Evolutionary conservation across 805 yeast genomes (phyloP).

Genomic region (Saturnispora bothae): DNA sequence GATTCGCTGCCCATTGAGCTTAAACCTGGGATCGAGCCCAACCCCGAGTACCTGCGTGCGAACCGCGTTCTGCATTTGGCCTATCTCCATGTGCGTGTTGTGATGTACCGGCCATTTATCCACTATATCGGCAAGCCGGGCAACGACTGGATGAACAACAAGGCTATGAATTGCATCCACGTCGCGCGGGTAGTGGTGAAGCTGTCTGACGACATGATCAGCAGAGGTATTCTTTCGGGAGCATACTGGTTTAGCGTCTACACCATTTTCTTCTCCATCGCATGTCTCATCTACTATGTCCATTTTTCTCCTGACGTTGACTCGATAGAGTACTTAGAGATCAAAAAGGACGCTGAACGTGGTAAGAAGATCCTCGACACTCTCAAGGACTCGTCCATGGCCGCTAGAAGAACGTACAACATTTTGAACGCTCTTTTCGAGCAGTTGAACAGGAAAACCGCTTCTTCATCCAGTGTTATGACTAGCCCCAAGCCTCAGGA

Average conservation of each 20-base stretch:
- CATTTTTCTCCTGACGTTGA: slow-evolving; percentile 40
- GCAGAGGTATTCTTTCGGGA: slow-evolving; percentile 60
- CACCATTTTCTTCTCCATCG: slow-evolving; percentile 80
- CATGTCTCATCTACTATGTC: slow-evolving; percentile 72
- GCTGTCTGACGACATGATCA: slow-evolving; percentile 70
- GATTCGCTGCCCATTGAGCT: slow-evolving; percentile 59
- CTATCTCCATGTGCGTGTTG: slow-evolving; percentile 66
- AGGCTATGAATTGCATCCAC: slow-evolving; percentile 76
- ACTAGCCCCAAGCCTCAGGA: neutral
- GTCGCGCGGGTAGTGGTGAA: slow-evolving; percentile 77
- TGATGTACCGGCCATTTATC: slow-evolving; percentile 79
- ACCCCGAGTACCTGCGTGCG: slow-evolving; percentile 57
- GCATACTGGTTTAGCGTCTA: slow-evolving; percentile 90
- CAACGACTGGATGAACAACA: slow-evolving; percentile 42
- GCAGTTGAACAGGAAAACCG: slow-evolving; percentile 65
- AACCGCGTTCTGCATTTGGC: slow-evolving; percentile 64
- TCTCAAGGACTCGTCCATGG: slow-evolving; percentile 62
- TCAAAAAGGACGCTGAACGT: slow-evolving; percentile 66
- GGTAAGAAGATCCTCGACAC: slow-evolving; percentile 67
- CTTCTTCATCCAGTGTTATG: slow-evolving; percentile 19
- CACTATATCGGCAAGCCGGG: slow-evolving; percentile 55
- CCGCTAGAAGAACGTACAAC: slow-evolving; percentile 73
- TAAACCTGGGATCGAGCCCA: slow-evolving; percentile 61
- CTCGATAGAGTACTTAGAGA: slow-evolving; percentile 40
- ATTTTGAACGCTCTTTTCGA: slow-evolving; percentile 73